A percentile compares a stretch with the other conserved stretches of the same genome.
Evolutionary conservation across 129 eudicot species (phyloP).

Genomic region (Chrysanthemum lavandulifolium): DNA sequence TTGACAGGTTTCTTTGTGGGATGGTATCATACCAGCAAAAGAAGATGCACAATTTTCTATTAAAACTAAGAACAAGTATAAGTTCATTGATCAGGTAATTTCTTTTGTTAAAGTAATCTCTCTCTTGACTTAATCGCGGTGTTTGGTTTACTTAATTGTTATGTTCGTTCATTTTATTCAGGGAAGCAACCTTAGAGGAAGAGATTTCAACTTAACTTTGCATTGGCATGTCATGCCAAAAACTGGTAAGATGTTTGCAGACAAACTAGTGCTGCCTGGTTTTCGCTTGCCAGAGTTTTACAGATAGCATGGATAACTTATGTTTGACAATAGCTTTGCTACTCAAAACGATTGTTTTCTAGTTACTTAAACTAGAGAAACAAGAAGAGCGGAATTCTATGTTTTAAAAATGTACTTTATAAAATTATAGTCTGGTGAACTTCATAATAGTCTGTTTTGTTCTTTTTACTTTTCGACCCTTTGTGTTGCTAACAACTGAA

Average conservation of each 20-base stretch:
- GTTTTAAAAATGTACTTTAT: constrained; percentile 8
- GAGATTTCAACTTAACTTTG: constrained; percentile 74
- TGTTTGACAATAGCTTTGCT: constrained; percentile 13
- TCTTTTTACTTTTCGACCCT: background rate
- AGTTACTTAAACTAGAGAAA: constrained; percentile 18
- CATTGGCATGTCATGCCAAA: constrained; percentile 99
- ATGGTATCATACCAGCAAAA: constrained; percentile 66
- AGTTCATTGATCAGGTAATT: constrained; percentile 81
- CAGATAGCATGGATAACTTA: constrained; percentile 39
- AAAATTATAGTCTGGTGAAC: constrained; percentile 12
- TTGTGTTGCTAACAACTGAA: background rate
- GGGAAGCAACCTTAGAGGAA: constrained; percentile 93
- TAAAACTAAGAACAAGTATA: constrained; percentile 75
- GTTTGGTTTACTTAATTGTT: background rate
- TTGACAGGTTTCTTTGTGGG: constrained; percentile 83
- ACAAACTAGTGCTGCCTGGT: constrained; percentile 76
- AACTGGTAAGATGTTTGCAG: constrained; percentile 95
- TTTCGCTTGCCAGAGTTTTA: constrained; percentile 69
- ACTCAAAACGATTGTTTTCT: constrained; percentile 4
- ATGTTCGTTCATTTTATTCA: constrained; percentile 13
- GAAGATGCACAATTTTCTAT: constrained; percentile 69
- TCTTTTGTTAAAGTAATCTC: background rate
- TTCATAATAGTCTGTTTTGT: background rate
- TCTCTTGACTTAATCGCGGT: background rate
- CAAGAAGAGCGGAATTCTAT: constrained; percentile 1